Percentiles rank a stretch among this genome's conserved stretches.
These are phyloP conservation scores for Cadophora sp. DNA, from an alignment of 2,329 filamentous ascomycete species.

Conservation along the genomic window DNA sequence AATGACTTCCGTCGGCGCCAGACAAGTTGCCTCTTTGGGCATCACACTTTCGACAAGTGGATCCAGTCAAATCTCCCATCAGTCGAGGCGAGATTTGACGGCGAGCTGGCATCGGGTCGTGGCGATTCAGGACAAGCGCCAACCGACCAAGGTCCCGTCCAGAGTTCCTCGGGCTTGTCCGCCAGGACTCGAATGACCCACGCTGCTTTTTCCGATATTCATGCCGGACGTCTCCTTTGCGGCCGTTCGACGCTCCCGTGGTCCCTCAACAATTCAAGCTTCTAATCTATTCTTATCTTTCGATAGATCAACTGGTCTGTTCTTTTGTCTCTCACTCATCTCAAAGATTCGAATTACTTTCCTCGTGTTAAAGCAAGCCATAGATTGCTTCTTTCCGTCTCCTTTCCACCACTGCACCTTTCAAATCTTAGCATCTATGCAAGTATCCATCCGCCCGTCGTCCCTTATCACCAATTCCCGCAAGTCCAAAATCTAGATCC, in stretches of 20 bases:
- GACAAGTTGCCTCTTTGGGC: constrained; percentile 14
- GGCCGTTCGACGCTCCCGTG: neutral
- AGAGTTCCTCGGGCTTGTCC: constrained; percentile 11
- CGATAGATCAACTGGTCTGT: neutral
- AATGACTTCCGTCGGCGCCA: neutral
- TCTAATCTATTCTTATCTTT: constrained; percentile 7
- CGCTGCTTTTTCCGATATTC: neutral
- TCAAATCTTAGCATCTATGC: no score
- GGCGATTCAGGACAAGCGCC: neutral
- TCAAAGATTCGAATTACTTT: neutral
- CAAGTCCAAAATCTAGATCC: neutral
- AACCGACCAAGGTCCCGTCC: neutral
- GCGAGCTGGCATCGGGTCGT: constrained; percentile 5
- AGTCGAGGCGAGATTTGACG: constrained; percentile 15
- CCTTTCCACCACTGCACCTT: neutral
- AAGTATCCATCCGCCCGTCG: neutral
- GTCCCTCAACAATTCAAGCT: neutral
- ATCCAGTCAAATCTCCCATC: constrained; percentile 22
- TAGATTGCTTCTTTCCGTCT: neutral
- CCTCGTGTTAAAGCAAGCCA: neutral
- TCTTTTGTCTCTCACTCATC: neutral
- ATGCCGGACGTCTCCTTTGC: constrained; percentile 1
- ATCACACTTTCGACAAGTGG: neutral
- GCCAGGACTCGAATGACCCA: neutral
- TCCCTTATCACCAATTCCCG: neutral